Evolutionary conservation across 345 rosid genomes (phyloP).

Genomic region (Eucalyptus viminalis): DNA sequence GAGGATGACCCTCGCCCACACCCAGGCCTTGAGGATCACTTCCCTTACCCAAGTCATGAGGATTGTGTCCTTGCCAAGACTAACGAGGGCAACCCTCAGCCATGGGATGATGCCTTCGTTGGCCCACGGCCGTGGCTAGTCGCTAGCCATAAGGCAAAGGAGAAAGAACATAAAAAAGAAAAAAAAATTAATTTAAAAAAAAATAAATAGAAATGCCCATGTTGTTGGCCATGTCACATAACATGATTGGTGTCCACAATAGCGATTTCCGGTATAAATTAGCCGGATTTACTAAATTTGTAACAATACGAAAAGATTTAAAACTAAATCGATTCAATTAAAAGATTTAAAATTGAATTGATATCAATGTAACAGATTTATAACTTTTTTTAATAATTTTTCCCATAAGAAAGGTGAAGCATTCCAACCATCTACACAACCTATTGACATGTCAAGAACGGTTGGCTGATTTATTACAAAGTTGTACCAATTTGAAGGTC

Average conservation of each 20-base stretch:
- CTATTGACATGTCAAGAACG: neutral
- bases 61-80: no score
- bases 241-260: rapidly evolving
- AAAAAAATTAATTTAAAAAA: no score
- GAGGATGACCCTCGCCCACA: rapidly evolving
- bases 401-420: neutral
- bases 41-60: rapidly evolving
- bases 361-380: rapidly evolving
- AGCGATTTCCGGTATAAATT: rapidly evolving
- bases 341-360: no score
- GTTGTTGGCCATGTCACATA: rapidly evolving
- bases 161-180: no score
- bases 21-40: rapidly evolving
- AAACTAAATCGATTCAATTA: rapidly evolving
- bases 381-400: no score
- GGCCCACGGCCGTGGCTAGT: rapidly evolving
- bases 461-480: neutral
- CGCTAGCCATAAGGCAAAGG: rapidly evolving
- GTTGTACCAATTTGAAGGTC: neutral
- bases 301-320: no score
- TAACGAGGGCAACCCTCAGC: rapidly evolving
- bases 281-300: rapidly evolving
- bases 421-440: neutral
- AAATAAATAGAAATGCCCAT: no score
- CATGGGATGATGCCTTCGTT: no score